phyloP scores from a whole-genome alignment of 768 basidiomycete species.

The Leucogyrophana mollusca region DNA sequence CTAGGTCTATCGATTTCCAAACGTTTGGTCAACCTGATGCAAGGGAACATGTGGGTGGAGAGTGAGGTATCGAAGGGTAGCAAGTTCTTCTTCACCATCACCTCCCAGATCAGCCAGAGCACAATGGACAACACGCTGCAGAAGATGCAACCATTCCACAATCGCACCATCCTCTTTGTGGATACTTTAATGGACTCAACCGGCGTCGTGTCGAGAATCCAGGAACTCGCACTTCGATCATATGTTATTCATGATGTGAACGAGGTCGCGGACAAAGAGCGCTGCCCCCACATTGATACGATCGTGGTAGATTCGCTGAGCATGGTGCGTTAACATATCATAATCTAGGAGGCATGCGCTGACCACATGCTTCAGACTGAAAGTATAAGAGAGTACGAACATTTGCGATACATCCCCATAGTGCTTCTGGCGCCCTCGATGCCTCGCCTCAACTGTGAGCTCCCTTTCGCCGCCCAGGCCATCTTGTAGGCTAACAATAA shows the following conservation, averaged over 20 bases:
- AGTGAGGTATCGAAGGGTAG: constrained; percentile 90
- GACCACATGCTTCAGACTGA: constrained; percentile 63
- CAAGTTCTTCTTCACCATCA: constrained; percentile 96
- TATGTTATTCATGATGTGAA: constrained; percentile 74
- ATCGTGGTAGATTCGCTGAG: constrained; percentile 90
- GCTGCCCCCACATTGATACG: constrained; percentile 87
- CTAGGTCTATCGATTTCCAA: constrained; percentile 97
- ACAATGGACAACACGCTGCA: constrained; percentile 68
- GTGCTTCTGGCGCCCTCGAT: constrained; percentile 83
- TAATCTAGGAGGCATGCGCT: constrained; percentile 2
- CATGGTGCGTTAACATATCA: constrained; percentile 55
- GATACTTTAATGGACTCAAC: constrained; percentile 80
- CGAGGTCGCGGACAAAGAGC: constrained; percentile 81
- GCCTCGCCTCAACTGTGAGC: constrained; percentile 72
- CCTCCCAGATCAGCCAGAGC: constrained; percentile 76
- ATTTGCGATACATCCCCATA: constrained; percentile 94
- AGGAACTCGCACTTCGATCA: constrained; percentile 76
- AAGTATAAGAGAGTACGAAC: constrained; percentile 86
- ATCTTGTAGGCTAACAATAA: not conserved
- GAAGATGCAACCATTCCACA: constrained; percentile 85
- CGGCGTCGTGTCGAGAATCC: constrained; percentile 72
- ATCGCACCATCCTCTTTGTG: constrained; percentile 88
- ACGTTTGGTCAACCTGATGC: constrained; percentile 94
- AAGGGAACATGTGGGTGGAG: constrained; percentile 99
- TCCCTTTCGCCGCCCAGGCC: constrained; percentile 5